Evolutionary conservation across 148 eudicot species (phyloP), one percentile per base, ranked within the genome.

Genomic region (Vaccinium myrtillus): DNA sequence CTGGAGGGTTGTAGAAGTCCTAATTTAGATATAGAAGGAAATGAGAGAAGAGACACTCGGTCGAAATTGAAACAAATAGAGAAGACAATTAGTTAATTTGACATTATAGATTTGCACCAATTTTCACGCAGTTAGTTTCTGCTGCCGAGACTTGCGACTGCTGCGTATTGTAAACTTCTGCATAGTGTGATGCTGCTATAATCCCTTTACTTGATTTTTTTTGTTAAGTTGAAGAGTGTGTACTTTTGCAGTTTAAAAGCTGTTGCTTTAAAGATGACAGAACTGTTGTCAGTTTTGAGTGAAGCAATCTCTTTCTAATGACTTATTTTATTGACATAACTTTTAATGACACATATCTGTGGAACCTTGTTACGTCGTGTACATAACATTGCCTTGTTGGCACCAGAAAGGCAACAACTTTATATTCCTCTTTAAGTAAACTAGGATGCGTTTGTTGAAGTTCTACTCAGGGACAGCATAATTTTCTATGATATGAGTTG

Each of bases 291-390:
- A 67, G 32, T 75, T 75, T 75, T 75, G 53, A 48, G 13, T 43
- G 53, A 75, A 75, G 78, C 78, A 75, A 43, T 75, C 78, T 39
- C 51, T 75, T 43, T 74, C 49, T 75, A 75, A 75, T 0, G 11
- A 75, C 12, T 3, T 19, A 9, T 21, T 18, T 46, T 39, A 21
- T 75, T 46, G 25, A 75, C 50, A 10, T 74, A 1, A 75, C 53
- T 19, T 9, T n/a, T 19, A 39, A 46, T 9, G 49, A 75, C 15
- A 75, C 27, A 13, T 5, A 75, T 75, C 10, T 12, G 0, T 16
- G n/a, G 27, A 8, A 75, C 78, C 78, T 18, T 5, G 19, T 32
- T 73, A 13, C 14, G 1, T 32, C 75, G 3, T 14, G 75, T 5
- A 32, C 75, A 73, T 18, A 39, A 39, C 46, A 43, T 74, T 18